These are phyloP conservation scores for Termitomyces sp. DNA, from an alignment of 768 basidiomycete species.

Conservation along the genomic window DNA sequence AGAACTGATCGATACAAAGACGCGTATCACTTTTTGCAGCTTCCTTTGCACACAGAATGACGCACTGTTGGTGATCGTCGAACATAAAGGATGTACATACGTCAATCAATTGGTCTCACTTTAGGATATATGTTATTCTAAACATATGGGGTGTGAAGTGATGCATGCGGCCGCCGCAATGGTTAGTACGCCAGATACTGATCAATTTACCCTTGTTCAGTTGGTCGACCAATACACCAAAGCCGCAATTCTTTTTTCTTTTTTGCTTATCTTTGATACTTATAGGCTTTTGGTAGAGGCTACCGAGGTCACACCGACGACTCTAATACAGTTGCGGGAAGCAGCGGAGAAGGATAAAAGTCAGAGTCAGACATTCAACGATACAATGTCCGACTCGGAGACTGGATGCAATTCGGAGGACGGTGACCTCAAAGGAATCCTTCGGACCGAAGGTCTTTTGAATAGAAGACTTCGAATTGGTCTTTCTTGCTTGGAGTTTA, in stretches of 20 bases:
- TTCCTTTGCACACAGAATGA: background rate
- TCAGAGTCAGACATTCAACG: conserved; percentile 4
- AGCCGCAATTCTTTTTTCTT: background rate
- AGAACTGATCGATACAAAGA: background rate
- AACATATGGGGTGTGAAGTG: background rate
- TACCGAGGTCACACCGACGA: background rate
- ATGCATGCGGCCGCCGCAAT: background rate
- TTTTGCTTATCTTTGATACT: background rate
- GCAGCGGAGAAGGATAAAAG: background rate
- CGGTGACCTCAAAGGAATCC: conserved; percentile 4
- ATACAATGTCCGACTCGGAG: conserved; percentile 4
- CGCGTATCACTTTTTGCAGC: background rate
- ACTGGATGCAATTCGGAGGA: background rate
- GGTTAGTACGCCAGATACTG: background rate
- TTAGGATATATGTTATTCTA: conserved; percentile 1
- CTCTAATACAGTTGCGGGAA: background rate
- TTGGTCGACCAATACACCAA: background rate
- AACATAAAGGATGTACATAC: background rate
- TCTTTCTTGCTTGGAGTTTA: background rate
- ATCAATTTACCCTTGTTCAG: background rate
- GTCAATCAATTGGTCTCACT: background rate
- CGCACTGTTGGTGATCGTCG: background rate
- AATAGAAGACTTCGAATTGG: background rate
- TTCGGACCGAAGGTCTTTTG: background rate
- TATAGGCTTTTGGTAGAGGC: background rate